phyloP scores from a whole-genome alignment of 2,329 filamentous ascomycete species.

The Ceratocystis alfenasii region DNA sequence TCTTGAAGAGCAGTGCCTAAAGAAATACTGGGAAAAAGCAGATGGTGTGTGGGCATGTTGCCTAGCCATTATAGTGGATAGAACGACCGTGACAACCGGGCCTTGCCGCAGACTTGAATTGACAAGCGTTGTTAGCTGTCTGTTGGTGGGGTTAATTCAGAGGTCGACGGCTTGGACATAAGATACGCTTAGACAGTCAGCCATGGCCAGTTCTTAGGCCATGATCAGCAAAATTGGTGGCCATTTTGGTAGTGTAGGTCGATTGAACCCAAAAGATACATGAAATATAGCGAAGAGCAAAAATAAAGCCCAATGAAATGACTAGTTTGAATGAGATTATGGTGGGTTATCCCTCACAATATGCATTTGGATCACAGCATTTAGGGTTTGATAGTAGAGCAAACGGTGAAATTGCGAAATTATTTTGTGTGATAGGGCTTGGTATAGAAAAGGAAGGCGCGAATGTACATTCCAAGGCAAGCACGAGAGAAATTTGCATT shows the following conservation, averaged over 20 bases:
- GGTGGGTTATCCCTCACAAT: background rate
- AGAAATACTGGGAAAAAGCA: background rate
- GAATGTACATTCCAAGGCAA: no score
- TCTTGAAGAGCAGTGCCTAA: background rate
- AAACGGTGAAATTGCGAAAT: no score
- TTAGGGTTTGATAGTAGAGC: no score
- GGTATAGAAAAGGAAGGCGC: no score
- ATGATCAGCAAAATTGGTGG: background rate
- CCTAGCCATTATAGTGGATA: background rate
- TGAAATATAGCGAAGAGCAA: background rate
- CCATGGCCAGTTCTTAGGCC: background rate
- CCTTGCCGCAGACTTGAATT: slow-evolving; percentile 2
- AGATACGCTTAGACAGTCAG: background rate
- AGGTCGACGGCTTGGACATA: background rate
- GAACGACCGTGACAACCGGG: slow-evolving; percentile 3
- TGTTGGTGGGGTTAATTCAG: background rate
- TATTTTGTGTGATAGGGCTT: no score
- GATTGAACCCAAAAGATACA: background rate
- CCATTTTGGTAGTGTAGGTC: background rate
- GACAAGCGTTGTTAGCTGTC: background rate
- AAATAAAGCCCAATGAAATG: background rate
- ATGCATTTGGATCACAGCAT: background rate
- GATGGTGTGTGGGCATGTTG: background rate
- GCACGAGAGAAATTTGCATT: no score
- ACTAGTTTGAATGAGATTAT: background rate